Base-by-base conservation (phyloP, 768 basidiomycete genomes). In the Hirschioporus abietinus region DNA sequence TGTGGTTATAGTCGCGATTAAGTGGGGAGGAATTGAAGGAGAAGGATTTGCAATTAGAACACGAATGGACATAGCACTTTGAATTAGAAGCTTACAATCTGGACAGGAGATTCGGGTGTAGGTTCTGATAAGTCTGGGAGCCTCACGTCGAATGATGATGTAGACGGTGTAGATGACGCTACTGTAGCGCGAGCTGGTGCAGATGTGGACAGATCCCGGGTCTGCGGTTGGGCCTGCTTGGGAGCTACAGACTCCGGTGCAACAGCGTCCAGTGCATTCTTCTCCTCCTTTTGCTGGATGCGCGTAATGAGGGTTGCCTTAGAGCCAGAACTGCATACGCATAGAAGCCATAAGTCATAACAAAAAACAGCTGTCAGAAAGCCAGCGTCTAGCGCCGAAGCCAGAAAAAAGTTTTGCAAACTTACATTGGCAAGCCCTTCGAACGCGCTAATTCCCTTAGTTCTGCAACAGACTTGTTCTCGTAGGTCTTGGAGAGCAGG, bases 41-140 rank as follows among this genome's bases (percentile, higher is more conserved):
- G 30, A 30, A 59, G 60, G 60, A 61, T 15, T 4, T 59, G 35
- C n/a, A 34, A 66, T 30, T 34, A 20, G 10, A 68, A 57, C 60
- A 65, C 60, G 66, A 63, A 64, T 65, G 30, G 63, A 63, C 35
- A 70, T 30, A 59, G 30, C 30, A 30, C 30, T 30, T 30, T 60
- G 59, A 60, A 65, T 69, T 61, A 27, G 20, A 36, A 34, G 82
- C 89, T 67, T 72, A 93, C 91, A 64, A 89, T 82, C 76, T 88
- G 86, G 30, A 85, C 79, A 24, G 81, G 81, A 5, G 74, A 69
- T 63, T 79, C 78, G 1, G 80, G 78, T 34, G 74, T 75, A 8
- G 81, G 81, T 25, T 76, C 75, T 24, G 83, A 79, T 18, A 84
- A 72, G 68, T 88, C 81, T 24, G 92, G 92, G 58, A 93, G 72